A percentile compares a stretch with the other conserved stretches of the same genome.
These are phyloP conservation scores for Trichosporon ovoides DNA, from an alignment of 1,284 basidiomycete species.

Conservation along the genomic window DNA sequence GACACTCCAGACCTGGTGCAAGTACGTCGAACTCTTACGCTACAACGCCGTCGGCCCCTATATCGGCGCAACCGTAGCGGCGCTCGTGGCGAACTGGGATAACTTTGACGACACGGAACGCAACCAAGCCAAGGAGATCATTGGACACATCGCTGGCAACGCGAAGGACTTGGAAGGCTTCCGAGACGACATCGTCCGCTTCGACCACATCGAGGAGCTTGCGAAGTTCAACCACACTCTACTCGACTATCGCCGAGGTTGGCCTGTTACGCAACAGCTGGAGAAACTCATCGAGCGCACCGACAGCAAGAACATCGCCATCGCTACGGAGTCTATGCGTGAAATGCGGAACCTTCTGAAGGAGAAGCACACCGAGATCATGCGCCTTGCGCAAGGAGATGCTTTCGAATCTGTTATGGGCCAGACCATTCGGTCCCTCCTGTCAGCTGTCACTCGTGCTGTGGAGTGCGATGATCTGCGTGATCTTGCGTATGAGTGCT, in stretches of 20 bases:
- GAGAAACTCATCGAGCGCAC: conserved; percentile 68
- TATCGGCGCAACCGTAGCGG: conserved; percentile 81
- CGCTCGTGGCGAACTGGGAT: conserved; percentile 72
- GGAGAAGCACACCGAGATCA: conserved; percentile 55
- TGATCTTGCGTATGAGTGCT: conserved; percentile 75
- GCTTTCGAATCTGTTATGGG: conserved; percentile 76
- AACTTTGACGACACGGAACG: conserved; percentile 58
- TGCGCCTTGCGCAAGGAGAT: conserved; percentile 70
- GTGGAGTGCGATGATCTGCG: conserved; percentile 62
- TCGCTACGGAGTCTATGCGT: conserved; percentile 68
- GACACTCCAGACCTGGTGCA: conserved; percentile 75
- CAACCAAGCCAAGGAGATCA: conserved; percentile 57
- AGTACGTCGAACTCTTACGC: conserved; percentile 69
- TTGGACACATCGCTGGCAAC: conserved; percentile 69
- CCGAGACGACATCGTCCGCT: conserved; percentile 72
- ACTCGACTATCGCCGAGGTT: conserved; percentile 52
- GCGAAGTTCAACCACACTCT: conserved; percentile 54
- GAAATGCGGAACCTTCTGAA: conserved; percentile 70
- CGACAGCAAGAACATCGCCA: conserved; percentile 73
- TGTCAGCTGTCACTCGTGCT: conserved; percentile 69
- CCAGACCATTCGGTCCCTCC: conserved; percentile 63
- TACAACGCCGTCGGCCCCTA: conserved; percentile 73
- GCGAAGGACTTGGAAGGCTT: conserved; percentile 52
- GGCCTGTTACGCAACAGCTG: conserved; percentile 59
- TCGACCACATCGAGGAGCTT: conserved; percentile 67